phyloP scores from a whole-genome alignment of 352 stramenopile genomes.

The Pythium rishiriense region DNA sequence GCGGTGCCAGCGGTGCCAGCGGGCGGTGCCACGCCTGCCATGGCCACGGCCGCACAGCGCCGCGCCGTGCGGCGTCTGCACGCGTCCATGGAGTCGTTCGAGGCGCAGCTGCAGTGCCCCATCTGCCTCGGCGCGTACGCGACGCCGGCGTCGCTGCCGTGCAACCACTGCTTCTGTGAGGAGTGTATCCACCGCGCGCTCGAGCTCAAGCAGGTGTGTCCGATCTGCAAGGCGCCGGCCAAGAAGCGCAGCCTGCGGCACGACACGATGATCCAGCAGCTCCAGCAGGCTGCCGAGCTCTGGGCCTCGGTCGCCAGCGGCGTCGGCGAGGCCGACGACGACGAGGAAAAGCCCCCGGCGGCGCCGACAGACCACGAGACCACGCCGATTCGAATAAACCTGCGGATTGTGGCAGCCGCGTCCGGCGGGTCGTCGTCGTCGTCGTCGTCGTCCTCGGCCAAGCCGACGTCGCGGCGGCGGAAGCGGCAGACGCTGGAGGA shows the following conservation, averaged over 20 bases:
- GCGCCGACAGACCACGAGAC: conserved; percentile 8
- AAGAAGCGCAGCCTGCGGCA: conserved; percentile 78
- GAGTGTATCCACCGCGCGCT: conserved; percentile 85
- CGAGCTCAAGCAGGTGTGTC: conserved; percentile 74
- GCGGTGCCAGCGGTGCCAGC: neutral
- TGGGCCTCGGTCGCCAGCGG: conserved; percentile 28
- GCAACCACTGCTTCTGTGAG: conserved; percentile 88
- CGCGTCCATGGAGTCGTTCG: conserved; percentile 62
- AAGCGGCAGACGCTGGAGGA: neutral
- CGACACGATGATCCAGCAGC: conserved; percentile 75
- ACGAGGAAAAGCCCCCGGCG: neutral
- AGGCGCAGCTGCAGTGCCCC: conserved; percentile 74
- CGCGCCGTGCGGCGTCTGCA: conserved; percentile 49
- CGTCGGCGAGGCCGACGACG: conserved; percentile 3
- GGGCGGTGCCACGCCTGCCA: no score
- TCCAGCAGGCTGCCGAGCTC: conserved; percentile 60
- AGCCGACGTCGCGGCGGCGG: conserved; percentile 15
- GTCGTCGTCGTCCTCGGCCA: neutral
- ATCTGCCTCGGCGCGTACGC: conserved; percentile 83
- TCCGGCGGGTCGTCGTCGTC: neutral
- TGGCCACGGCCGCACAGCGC: conserved; percentile 19
- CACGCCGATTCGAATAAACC: conserved; percentile 29
- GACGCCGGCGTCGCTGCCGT: conserved; percentile 71
- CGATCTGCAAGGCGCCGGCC: conserved; percentile 81
- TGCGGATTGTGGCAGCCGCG: conserved; percentile 9